Evolutionary conservation across 2,329 filamentous ascomycete genomes (phyloP), one percentile per base, ranked within the genome.

Genomic region (Trichoderma koningiopsis): DNA sequence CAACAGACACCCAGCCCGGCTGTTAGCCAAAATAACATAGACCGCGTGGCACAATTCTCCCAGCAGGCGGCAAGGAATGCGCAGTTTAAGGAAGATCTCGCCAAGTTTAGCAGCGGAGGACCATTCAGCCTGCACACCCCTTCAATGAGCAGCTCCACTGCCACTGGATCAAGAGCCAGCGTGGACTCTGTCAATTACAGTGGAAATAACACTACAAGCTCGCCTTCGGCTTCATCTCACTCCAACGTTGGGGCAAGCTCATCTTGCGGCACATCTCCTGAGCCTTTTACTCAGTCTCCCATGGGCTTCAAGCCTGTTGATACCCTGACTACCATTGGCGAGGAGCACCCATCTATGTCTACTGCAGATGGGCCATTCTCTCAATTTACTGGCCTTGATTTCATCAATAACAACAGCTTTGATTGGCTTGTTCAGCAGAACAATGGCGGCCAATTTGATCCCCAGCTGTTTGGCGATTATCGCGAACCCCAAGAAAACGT

Each of bases 401-500:
- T 87, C 65, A 84, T 87, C 65, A 84, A 85, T 71, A 79, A 83
- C 70, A 85, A 83, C 73, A 87, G 87, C 73, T 85, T 93, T 74
- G 90, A 92, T 77, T 94, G 91, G 88, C 83, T 96, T 61, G 87
- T 89, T 49, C 90, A 91, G 74, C 92, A 96, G 77, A 95, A 94
- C 75, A 95, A 94, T 75, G 90, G 91, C 69, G 92, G 92, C 68
- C 89, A 92, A 72, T 97, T 98, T 75, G 94, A 98, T 71, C 95
- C 96, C 0, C 89, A 96, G 68, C 85, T 98, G 5, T 98, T 97
- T 78, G 92, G 92, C 66, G 92, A 94, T 74, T 98, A 97, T 80
- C 90, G 96, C 64, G 96, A 99, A 76, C 90, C 93, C 0, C 93
- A 97, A 75, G 92, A 93, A 69, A 95, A 91, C 68, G 86, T 97